These are phyloP conservation scores for Microbotryum intermedium DNA, from an alignment of 1,284 basidiomycete species.

Conservation along the genomic window DNA sequence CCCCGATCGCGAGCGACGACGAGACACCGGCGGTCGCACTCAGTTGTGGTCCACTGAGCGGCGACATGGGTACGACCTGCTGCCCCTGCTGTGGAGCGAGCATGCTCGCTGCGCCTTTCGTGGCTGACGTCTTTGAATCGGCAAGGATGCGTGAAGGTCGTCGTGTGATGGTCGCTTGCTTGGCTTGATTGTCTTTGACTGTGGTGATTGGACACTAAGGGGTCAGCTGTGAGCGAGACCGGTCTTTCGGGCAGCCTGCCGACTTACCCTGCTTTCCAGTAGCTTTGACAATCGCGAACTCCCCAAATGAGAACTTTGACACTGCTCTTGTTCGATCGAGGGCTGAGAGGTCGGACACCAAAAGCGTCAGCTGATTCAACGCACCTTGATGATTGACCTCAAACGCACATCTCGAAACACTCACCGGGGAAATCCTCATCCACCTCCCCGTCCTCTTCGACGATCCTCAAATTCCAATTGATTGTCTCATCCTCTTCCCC, in stretches of 20 bases:
- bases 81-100: slow-evolving; percentile 36
- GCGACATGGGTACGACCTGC: neutral
- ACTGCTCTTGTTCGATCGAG: slow-evolving; percentile 79
- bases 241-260: neutral
- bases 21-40: slow-evolving; percentile 10
- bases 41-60: neutral
- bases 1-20: slow-evolving; percentile 14
- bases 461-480: slow-evolving; percentile 91
- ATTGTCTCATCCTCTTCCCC: slow-evolving; percentile 54
- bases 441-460: slow-evolving; percentile 94
- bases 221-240: neutral
- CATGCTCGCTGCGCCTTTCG: slow-evolving; percentile 31
- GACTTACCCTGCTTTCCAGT: slow-evolving; percentile 63
- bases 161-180: slow-evolving; percentile 67
- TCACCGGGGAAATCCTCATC: slow-evolving; percentile 95
- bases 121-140: slow-evolving; percentile 44
- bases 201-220: neutral
- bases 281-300: slow-evolving; percentile 72
- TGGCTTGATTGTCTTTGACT: slow-evolving; percentile 74
- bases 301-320: slow-evolving; percentile 80
- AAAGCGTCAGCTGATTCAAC: too few relatives aligned
- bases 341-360: slow-evolving; percentile 47
- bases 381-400: too few relatives aligned
- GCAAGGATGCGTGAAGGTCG: slow-evolving; percentile 58
- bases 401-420: slow-evolving; percentile 23